Percentiles rank a stretch among this genome's conserved stretches.
Conservation (phyloP, 2,329 filamentous ascomycete genomes). For the Orbilia brochopaga region DNA sequence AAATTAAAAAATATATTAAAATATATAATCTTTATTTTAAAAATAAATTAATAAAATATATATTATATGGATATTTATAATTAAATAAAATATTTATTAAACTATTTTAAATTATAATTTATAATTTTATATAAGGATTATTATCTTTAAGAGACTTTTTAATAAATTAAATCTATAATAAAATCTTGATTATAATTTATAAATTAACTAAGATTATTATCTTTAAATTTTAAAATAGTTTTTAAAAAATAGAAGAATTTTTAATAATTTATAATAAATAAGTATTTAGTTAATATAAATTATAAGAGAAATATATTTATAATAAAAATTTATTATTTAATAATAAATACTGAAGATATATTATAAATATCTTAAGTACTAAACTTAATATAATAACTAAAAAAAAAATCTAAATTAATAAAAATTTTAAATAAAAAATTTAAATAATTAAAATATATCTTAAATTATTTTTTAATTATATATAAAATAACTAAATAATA, state of each 20-base stretch:
- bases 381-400: background rate
- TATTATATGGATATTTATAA: background rate
- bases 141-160: background rate
- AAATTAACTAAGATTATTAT: background rate
- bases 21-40: background rate
- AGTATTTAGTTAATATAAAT: background rate
- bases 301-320: background rate
- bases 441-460: background rate
- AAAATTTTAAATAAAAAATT: background rate
- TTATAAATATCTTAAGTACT: background rate
- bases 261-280: background rate
- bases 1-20: slow-evolving; percentile 5
- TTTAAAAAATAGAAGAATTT: background rate
- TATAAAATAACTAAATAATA: background rate
- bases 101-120: slow-evolving; percentile 2
- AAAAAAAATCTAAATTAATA: background rate
- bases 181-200: background rate
- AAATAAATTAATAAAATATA: background rate
- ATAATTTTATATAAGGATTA: background rate
- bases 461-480: background rate
- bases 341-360: background rate
- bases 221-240: background rate
- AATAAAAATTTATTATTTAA: background rate
- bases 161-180: background rate
- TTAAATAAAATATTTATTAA: background rate